phyloP scores from a whole-genome alignment of 1,284 basidiomycete genomes.

The Schizopora paradoxa region DNA sequence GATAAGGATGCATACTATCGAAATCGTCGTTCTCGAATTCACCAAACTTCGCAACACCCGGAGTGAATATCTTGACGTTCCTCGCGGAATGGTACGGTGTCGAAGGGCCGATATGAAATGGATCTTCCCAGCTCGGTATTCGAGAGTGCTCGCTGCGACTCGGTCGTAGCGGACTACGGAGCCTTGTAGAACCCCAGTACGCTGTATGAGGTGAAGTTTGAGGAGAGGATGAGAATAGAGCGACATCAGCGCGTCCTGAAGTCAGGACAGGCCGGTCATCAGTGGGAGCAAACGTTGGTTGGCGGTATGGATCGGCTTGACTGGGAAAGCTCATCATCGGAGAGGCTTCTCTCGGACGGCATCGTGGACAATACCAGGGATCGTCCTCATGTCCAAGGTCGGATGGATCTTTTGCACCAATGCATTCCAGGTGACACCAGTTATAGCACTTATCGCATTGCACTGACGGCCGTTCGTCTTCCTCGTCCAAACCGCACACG shows the following conservation, averaged over 20 bases:
- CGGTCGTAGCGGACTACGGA: slow-evolving; percentile 24
- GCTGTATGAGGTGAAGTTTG: slow-evolving; percentile 22
- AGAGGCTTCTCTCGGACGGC: not conserved
- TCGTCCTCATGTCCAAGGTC: slow-evolving; percentile 72
- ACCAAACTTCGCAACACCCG: not conserved
- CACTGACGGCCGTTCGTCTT: slow-evolving; percentile 61
- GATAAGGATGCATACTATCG: slow-evolving; percentile 3
- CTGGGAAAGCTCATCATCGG: not conserved
- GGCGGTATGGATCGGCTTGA: slow-evolving; percentile 10
- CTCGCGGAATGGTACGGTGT: slow-evolving; percentile 44
- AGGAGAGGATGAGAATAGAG: slow-evolving; percentile 14
- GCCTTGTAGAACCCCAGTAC: slow-evolving; percentile 44
- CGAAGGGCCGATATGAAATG: slow-evolving; percentile 33
- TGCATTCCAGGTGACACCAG: slow-evolving; percentile 75
- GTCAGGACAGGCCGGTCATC: slow-evolving; percentile 12
- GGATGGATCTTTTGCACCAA: slow-evolving; percentile 54
- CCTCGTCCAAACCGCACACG: slow-evolving; percentile 47
- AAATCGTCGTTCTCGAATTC: not conserved
- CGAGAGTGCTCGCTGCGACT: slow-evolving; percentile 2
- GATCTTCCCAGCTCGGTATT: slow-evolving; percentile 43
- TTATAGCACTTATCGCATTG: slow-evolving; percentile 70
- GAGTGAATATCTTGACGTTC: slow-evolving; percentile 34
- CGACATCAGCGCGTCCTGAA: slow-evolving; percentile 8
- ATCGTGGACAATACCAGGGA: slow-evolving; percentile 57
- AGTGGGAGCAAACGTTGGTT: slow-evolving; percentile 15